Conservation (phyloP, 768 basidiomycete genomes). For the Termitomyces sp. region DNA sequence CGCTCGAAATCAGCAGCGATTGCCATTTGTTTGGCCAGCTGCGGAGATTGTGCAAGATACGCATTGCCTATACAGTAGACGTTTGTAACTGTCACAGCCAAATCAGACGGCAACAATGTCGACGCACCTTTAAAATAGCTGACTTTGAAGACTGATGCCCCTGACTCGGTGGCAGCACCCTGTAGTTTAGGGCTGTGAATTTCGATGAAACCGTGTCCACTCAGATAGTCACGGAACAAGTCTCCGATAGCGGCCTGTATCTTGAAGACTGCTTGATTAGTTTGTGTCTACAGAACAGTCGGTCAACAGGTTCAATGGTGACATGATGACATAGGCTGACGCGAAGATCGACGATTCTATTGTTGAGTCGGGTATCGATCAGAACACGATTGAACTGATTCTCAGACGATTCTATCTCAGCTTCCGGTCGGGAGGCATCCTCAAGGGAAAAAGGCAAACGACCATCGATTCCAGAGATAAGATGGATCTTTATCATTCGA, state of each 20-base stretch:
- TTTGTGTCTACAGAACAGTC: slow-evolving; percentile 62
- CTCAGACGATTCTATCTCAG: slow-evolving; percentile 55
- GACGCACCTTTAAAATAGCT: slow-evolving; percentile 88
- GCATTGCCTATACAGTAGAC: slow-evolving; percentile 70
- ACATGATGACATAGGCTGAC: slow-evolving; percentile 39
- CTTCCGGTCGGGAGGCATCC: slow-evolving; percentile 85
- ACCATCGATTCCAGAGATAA: slow-evolving; percentile 75
- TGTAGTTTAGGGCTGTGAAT: slow-evolving; percentile 98
- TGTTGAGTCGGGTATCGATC: slow-evolving; percentile 92
- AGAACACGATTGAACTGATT: slow-evolving; percentile 76
- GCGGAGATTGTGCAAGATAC: slow-evolving; percentile 94
- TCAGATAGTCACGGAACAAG: slow-evolving; percentile 82
- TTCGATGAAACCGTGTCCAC: slow-evolving; percentile 76
- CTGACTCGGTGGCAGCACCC: slow-evolving; percentile 94
- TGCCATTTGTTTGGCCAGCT: slow-evolving; percentile 98
- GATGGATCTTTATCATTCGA: slow-evolving; percentile 55
- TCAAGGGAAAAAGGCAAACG: slow-evolving; percentile 89
- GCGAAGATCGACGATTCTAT: slow-evolving; percentile 90
- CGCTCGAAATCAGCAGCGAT: slow-evolving; percentile 98
- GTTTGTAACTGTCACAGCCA: not conserved
- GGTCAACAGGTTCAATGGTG: not conserved
- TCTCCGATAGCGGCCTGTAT: slow-evolving; percentile 87
- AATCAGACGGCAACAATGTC: not conserved
- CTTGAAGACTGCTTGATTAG: slow-evolving; percentile 94
- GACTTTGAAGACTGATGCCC: slow-evolving; percentile 97